Conservation (phyloP, 768 basidiomycete species). For the Termitomyces sp. region DNA sequence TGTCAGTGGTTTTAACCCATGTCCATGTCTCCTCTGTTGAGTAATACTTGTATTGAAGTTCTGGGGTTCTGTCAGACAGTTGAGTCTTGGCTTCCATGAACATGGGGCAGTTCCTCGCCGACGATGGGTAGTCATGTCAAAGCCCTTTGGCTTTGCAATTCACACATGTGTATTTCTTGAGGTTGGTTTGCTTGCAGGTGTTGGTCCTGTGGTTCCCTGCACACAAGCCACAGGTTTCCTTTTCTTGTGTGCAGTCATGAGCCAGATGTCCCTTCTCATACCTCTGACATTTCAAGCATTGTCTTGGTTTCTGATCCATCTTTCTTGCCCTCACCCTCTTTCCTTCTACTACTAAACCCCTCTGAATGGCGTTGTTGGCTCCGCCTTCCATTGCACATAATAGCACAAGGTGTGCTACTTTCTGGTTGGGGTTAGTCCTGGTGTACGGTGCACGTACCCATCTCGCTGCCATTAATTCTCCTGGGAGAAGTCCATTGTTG, state of each 20-base stretch:
- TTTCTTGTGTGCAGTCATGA: slow-evolving; percentile 7
- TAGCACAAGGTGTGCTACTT: neutral
- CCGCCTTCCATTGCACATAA: neutral
- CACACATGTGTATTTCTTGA: slow-evolving; percentile 17
- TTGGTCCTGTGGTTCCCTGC: slow-evolving; percentile 14
- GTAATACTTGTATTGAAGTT: slow-evolving; percentile 13
- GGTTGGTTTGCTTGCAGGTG: slow-evolving; percentile 12
- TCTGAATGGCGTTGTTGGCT: slow-evolving; percentile 13
- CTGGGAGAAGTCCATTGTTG: neutral
- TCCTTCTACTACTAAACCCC: slow-evolving; percentile 13
- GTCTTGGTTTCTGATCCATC: no score
- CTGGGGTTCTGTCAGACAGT: slow-evolving; percentile 5
- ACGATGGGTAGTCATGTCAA: slow-evolving; percentile 17
- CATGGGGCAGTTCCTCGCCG: slow-evolving; percentile 17
- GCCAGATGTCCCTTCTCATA: slow-evolving; percentile 11
- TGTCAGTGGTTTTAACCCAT: slow-evolving; percentile 1
- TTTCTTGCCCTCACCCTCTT: slow-evolving; percentile 9
- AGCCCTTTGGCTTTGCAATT: slow-evolving; percentile 19
- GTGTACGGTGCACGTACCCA: neutral
- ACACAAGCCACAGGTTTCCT: slow-evolving; percentile 13
- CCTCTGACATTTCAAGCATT: no score
- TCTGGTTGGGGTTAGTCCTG: neutral
- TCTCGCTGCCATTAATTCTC: neutral
- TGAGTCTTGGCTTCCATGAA: slow-evolving; percentile 10
- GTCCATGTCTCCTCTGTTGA: slow-evolving; percentile 5